Evolutionary conservation across 306 rosid species (phyloP).

Genomic region (Castanea mollissima): DNA sequence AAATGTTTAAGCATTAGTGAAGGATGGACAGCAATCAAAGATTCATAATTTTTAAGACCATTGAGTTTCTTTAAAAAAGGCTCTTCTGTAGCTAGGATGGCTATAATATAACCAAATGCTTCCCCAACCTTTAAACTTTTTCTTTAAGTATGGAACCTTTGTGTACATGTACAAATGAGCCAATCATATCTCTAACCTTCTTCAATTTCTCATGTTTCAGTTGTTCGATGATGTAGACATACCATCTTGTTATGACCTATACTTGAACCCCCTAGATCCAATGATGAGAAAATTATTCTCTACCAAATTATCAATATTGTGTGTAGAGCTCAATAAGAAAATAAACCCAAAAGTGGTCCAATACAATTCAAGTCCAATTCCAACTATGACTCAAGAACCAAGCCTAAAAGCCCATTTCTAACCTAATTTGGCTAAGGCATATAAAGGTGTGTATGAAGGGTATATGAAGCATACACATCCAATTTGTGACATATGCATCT

Average conservation of each 20-base stretch:
- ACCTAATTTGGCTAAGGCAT: no score
- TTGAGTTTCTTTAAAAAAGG: conserved; percentile 16
- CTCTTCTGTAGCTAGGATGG: conserved; percentile 27
- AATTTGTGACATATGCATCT: no score
- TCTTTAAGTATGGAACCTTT: conserved; percentile 44
- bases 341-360: no score
- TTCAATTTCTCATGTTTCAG: conserved; percentile 18
- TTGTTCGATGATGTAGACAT: background rate
- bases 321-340: no score
- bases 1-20: conserved; percentile 22
- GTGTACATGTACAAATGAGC: conserved; percentile 51
- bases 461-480: no score
- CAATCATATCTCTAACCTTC: conserved; percentile 30
- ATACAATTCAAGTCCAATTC: no score
- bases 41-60: conserved; percentile 7
- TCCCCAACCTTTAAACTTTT: conserved; percentile 53
- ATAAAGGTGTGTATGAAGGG: no score
- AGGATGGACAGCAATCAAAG: conserved; percentile 58
- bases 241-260: background rate
- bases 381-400: no score
- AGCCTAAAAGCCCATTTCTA: no score
- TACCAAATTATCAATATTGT: conserved; percentile 12
- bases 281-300: no score
- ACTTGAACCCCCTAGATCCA: background rate
- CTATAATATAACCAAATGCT: conserved; percentile 15